A percentile compares a stretch with the other conserved stretches of the same genome.
Evolutionary conservation across 495 filamentous ascomycete genomes (phyloP).

Genomic region (Venustampulla echinocandica): DNA sequence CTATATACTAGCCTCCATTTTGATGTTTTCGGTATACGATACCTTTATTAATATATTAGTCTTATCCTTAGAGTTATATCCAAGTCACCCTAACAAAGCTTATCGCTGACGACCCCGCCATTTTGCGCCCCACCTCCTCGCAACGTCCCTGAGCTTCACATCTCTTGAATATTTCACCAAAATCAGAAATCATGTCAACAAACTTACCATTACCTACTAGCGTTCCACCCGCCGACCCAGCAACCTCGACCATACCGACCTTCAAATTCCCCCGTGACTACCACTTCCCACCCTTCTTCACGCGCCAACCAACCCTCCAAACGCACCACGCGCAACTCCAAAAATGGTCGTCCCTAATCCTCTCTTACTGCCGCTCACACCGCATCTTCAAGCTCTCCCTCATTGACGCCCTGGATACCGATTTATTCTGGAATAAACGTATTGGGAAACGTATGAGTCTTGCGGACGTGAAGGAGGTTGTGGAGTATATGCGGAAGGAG

Average conservation of each 20-base stretch:
- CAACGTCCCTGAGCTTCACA: too few relatives aligned
- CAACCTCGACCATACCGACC: not conserved
- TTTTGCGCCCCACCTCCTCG: too few relatives aligned
- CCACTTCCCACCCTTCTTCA: constrained; percentile 69
- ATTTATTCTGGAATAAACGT: constrained; percentile 44
- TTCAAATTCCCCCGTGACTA: constrained; percentile 42
- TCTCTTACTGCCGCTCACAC: constrained; percentile 72
- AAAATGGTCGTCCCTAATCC: constrained; percentile 81
- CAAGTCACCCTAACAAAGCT: too few relatives aligned
- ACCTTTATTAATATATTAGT: too few relatives aligned
- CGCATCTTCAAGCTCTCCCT: constrained; percentile 62
- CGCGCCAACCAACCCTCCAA: constrained; percentile 64
- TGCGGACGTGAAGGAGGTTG: constrained; percentile 54
- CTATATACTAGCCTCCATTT: too few relatives aligned
- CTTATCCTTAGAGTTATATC: too few relatives aligned
- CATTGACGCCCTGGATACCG: constrained; percentile 43
- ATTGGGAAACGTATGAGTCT: constrained; percentile 49
- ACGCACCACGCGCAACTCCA: constrained; percentile 69
- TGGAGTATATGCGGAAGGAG: constrained; percentile 65
- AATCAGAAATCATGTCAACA: too few relatives aligned
- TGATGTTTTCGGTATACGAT: too few relatives aligned
- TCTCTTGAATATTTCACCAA: too few relatives aligned
- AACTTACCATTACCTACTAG: too few relatives aligned
- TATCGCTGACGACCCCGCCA: too few relatives aligned
- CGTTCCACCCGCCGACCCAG: too few relatives aligned